Conservation (phyloP, 805 yeast species). For the Wickerhamomyces kurtzmanii region DNA sequence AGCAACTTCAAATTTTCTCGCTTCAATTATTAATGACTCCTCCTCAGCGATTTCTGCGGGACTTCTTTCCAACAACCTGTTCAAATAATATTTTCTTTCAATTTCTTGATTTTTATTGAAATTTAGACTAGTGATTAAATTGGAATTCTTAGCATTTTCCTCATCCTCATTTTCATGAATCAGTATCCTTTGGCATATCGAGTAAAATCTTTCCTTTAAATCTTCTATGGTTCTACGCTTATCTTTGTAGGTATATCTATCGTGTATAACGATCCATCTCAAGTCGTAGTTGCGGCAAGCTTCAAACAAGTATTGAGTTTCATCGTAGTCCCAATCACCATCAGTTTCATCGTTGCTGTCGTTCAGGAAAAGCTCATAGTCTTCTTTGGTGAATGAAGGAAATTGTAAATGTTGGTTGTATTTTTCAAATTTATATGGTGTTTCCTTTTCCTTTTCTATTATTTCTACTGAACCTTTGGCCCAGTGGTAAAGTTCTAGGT, state of each 20-base stretch:
- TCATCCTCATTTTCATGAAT: conserved; percentile 28
- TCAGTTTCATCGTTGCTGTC: conserved; percentile 34
- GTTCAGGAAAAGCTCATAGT: conserved; percentile 43
- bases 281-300: conserved; percentile 42
- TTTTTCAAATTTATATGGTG: conserved; percentile 62
- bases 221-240: conserved; percentile 57
- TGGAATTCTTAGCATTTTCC: conserved; percentile 33
- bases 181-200: conserved; percentile 49
- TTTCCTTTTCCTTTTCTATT: conserved; percentile 19
- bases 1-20: conserved; percentile 83
- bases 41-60: conserved; percentile 99
- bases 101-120: conserved; percentile 65
- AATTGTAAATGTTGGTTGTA: conserved; percentile 61
- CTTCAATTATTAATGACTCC: conserved; percentile 87
- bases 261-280: conserved; percentile 59
- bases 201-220: conserved; percentile 72
- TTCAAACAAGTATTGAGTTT: conserved; percentile 71
- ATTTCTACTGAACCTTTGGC: conserved; percentile 58
- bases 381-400: conserved; percentile 58
- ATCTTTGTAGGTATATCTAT: conserved; percentile 33
- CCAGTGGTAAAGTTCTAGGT: conserved; percentile 68
- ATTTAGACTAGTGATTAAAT: conserved; percentile 52
- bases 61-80: conserved; percentile 65
- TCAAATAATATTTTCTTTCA: conserved; percentile 74
- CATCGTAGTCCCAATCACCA: conserved; percentile 62